Conservation (phyloP, 306 rosid genomes). For the Fragaria vesca region DNA sequence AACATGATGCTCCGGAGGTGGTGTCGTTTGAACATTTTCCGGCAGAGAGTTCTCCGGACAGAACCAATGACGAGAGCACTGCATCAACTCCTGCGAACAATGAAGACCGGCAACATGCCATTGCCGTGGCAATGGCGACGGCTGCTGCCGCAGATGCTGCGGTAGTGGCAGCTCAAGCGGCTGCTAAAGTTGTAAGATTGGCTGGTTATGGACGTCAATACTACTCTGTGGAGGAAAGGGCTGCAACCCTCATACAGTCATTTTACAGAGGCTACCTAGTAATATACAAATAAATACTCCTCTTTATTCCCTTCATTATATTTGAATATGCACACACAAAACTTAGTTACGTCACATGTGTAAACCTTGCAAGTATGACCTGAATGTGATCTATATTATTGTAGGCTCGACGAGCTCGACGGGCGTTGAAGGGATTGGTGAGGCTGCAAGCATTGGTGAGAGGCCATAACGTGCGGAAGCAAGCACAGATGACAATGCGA, state of each 20-base stretch:
- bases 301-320: background rate
- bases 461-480: conserved; percentile 89
- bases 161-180: conserved; percentile 77
- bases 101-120: conserved; percentile 61
- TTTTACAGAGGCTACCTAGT: conserved; percentile 91
- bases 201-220: conserved; percentile 66
- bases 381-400: background rate
- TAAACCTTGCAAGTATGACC: background rate
- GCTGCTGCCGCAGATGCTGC: conserved; percentile 89
- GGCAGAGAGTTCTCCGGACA: conserved; percentile 65
- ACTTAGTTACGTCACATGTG: background rate
- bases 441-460: conserved; percentile 90
- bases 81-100: conserved; percentile 44
- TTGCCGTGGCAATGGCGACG: conserved; percentile 77
- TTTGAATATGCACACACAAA: background rate
- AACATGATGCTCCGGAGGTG: conserved; percentile 62
- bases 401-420: conserved; percentile 85
- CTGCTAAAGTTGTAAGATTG: conserved; percentile 74
- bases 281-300: conserved; percentile 11
- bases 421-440: conserved; percentile 89
- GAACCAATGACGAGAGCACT: conserved; percentile 55
- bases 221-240: conserved; percentile 60
- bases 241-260: conserved; percentile 87
- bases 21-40: conserved; percentile 82
- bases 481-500: conserved; percentile 94